Base-by-base conservation (phyloP, 192 early-diverging fungal species). In the Paraglomus brasilianum region DNA sequence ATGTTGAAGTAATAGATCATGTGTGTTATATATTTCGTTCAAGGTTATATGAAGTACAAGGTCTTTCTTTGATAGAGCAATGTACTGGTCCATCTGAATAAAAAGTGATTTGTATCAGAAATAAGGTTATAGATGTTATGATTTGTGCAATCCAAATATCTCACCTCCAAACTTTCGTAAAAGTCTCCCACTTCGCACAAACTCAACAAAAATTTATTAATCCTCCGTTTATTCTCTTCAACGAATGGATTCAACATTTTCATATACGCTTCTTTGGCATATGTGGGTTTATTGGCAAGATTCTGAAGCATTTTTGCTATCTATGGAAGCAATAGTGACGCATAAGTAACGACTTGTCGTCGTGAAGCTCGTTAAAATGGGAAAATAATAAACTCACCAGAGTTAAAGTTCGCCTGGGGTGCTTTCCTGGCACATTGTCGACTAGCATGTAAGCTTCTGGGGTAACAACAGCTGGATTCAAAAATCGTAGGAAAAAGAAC, bases 381-480 rank as follows among this genome's bases (percentile, higher is more conserved):
- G 9, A 58, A 57, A 6, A 48, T 55, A 46, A 15, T 15, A 53
- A 19, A 65, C 73, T 8, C 21, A 91, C 91, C 73, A 96, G 81
- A 17, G 96, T 98, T 57, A 97, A 81, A 9, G 92, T 94, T 47
- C 94, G 86, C 60, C 93, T 83, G 21, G 93, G 93, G 44, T 89
- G 81, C 71, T 87, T 85, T 19, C 88, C 83, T 4, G 95, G 93
- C 42, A 87, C 84, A 56, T 82, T 84, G 53, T 96, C 93, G 22
- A 94, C 85, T 39, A 96, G 77, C 92, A 95, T 94, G 81, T 94
- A 93, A n/a, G 91, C 89, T 71, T 96, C 87, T 5, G 96, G 94
- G 1, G 95, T 95, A 51, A 98, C 94, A 69, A 98, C 93, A 0
- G 96, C 94, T n/a, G 96, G 96, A 74, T 98, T 98, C 69, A 98